Evolutionary conservation across 1,284 basidiomycete species (phyloP), one percentile per base, ranked within the genome.

Genomic region (Malassezia nana): DNA sequence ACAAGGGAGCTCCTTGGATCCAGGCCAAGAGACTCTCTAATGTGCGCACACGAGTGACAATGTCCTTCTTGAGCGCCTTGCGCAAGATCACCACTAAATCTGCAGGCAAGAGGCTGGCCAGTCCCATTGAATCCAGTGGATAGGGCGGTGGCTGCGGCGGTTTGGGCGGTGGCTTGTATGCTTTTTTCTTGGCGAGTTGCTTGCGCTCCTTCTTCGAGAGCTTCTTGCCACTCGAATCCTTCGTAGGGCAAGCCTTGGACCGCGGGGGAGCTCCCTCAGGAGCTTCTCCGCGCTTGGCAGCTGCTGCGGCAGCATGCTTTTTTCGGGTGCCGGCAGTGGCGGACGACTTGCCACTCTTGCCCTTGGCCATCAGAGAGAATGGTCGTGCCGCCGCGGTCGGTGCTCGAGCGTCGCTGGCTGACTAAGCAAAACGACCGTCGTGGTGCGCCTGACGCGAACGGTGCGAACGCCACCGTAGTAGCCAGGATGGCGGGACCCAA

Each of bases 11-110:
- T 29, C 76, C 69, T 57, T 52, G 50, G 41, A 22, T 88, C 87
- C 87, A 92, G 1, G 75, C 78, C 8, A 79, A 73, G 57, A 98
- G 75, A 54, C 91, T 89, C 68, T 96, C 92, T 55, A 96, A 76
- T 0, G 89, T 90, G 63, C 86, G 84, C 15, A 81, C 78, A 69
- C 89, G 85, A 1, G 92, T 96, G 38, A 89, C 81, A 16, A 82
- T 81, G 60, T 94, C 90, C 78, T 94, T 95, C 80, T 98, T 98
- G 28, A 82, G 83, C 40, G 96, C 78, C 50, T 83, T 82, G 46
- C 88, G 78, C 44, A 96, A 78, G 1, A 89, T 80, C 20, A 98
- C 82, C 13, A 92, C 80, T 16, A 96, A 78, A 43, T 91, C 89
- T 0, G 89, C 62, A 22, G 75, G 74, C 20, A 76, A 63, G 42